Conservation (phyloP, 2,329 filamentous ascomycete species). For the Microdochium bolleyi region DNA sequence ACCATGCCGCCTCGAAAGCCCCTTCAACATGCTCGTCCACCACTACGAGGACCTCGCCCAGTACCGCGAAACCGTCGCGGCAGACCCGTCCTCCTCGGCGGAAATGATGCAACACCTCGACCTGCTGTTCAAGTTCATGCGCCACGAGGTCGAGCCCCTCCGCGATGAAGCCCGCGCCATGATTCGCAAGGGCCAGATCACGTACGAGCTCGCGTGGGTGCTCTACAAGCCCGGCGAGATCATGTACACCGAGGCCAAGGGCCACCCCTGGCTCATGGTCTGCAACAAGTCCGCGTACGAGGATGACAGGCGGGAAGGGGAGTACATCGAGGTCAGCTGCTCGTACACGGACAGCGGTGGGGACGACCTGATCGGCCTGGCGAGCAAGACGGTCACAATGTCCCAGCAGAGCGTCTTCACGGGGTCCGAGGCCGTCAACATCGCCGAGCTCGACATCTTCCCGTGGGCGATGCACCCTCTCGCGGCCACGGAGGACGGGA, state of each 20-base stretch:
- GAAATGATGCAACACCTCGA: slow-evolving; percentile 9
- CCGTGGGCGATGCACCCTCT: background rate
- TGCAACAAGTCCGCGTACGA: slow-evolving; percentile 9
- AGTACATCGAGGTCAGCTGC: slow-evolving; percentile 8
- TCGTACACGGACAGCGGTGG: slow-evolving; percentile 11
- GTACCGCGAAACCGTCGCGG: slow-evolving; percentile 2
- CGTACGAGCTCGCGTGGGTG: slow-evolving; percentile 7
- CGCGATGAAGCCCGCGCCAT: slow-evolving; percentile 6
- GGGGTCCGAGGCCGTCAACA: background rate
- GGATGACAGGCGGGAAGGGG: slow-evolving; percentile 3
- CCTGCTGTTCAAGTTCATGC: slow-evolving; percentile 11
- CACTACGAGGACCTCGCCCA: slow-evolving; percentile 10
- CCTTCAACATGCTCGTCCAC: slow-evolving; percentile 9
- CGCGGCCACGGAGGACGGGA: background rate
- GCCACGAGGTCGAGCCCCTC: slow-evolving; percentile 7
- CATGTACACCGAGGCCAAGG: slow-evolving; percentile 6
- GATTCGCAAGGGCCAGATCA: slow-evolving; percentile 6
- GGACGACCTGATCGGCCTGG: slow-evolving; percentile 2
- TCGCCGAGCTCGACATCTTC: background rate
- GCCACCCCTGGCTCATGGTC: slow-evolving; percentile 7
- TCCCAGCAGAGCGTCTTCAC: slow-evolving; percentile 7
- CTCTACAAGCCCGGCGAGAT: slow-evolving; percentile 10
- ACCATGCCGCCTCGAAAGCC: slow-evolving; percentile 8
- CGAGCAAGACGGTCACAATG: slow-evolving; percentile 3
- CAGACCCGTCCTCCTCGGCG: no score